Evolutionary conservation across 1,284 basidiomycete species (phyloP), one percentile per base, ranked within the genome.

Genomic region (Ganoderma multipileum): DNA sequence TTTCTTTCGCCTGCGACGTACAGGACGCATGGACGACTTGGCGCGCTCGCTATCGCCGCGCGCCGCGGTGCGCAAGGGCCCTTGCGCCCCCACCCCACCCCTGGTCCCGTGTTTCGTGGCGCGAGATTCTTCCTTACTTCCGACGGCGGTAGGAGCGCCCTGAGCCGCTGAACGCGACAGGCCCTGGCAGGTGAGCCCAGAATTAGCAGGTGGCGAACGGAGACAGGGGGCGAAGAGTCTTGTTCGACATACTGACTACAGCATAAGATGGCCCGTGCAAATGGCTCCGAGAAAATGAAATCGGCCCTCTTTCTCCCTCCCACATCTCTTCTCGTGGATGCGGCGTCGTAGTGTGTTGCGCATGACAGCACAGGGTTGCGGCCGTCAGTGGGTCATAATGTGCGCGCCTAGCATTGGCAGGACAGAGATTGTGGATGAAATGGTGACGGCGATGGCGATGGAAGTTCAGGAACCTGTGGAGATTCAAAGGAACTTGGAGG

Each of bases 181-280:
- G 38, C 33, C 58, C n/a, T 23, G 20, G 58, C n/a, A 60, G 58
- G 38, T 20, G 23, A 2, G 39, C 39, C 26, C 58, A 23, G 58
- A 41, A 60, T 60, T 16, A 41, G 58, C 58, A 60, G 14, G 39
- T 60, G 23, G 58, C 41, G 58, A 60, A 60, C 26, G 38, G 39
- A 16, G 23, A 60, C 39, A 60, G 39, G 39, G 58, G 38, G 36
- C n/a, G 36, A 39, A 39, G 38, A 60, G 58, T 60, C 58, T 60
- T 60, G 58, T 60, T 60, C 39, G 39, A 60, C 58, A 60, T 60
- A 41, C 39, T 14, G 58, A 38, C 16, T 42, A 39, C 58, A 60
- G 58, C 58, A 60, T 42, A 28, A 12, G 33, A 58, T 38, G 55
- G 20, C 55, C 55, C 28, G 36, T 3, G 20, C 16, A 58, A 52